phyloP scores from a whole-genome alignment of 306 rosid genomes.

The Vigna angularis region DNA sequence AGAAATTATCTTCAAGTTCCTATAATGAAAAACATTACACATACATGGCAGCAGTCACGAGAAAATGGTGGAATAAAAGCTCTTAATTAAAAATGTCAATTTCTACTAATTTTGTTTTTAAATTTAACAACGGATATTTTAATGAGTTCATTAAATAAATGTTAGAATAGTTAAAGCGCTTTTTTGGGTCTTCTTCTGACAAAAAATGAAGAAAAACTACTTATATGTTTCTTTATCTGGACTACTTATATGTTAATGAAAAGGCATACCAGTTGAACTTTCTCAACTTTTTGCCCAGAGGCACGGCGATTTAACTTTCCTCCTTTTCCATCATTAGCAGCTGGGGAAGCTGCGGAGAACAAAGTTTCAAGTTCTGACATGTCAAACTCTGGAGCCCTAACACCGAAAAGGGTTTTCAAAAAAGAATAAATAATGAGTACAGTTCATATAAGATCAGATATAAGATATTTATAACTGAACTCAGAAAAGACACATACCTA shows the following conservation, averaged over 20 bases:
- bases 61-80: constrained; percentile 18
- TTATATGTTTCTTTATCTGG: constrained; percentile 3
- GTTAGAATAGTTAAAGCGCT: constrained; percentile 5
- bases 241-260: constrained; percentile 16
- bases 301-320: constrained; percentile 62
- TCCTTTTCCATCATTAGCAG: constrained; percentile 56
- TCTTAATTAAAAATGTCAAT: constrained; percentile 16
- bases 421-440: constrained; percentile 2
- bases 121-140: constrained; percentile 3
- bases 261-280: constrained; percentile 85
- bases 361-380: constrained; percentile 94
- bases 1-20: constrained; percentile 14
- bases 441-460: constrained; percentile 35
- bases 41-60: not conserved
- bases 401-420: constrained; percentile 35
- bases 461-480: constrained; percentile 38
- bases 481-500: constrained; percentile 61
- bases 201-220: constrained; percentile 20
- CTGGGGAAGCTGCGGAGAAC: constrained; percentile 82
- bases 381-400: constrained; percentile 98
- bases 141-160: constrained; percentile 7
- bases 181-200: not conserved
- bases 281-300: constrained; percentile 65
- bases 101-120: not conserved
- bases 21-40: constrained; percentile 26